phyloP scores from a whole-genome alignment of 345 rosid genomes.

The Boechera retrofracta region DNA sequence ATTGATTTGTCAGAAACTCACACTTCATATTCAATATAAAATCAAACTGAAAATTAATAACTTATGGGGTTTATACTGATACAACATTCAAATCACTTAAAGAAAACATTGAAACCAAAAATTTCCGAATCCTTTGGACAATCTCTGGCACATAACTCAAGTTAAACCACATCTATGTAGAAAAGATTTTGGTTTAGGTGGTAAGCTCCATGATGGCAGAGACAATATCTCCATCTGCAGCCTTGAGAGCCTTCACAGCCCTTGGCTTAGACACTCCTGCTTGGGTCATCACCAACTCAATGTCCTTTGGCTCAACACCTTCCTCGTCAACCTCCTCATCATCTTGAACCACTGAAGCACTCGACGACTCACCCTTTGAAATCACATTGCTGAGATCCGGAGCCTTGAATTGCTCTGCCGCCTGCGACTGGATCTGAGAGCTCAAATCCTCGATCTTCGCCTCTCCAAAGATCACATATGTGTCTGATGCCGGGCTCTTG shows the following conservation, averaged over 20 bases:
- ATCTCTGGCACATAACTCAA: constrained; percentile 49
- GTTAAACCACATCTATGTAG: constrained; percentile 34
- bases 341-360: constrained; percentile 56
- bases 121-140: constrained; percentile 1
- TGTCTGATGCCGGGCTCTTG: constrained; percentile 89
- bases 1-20: neutral
- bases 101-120: constrained; percentile 39
- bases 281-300: constrained; percentile 95
- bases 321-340: constrained; percentile 93
- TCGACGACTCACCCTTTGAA: constrained; percentile 72
- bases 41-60: constrained; percentile 31
- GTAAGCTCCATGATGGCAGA: constrained; percentile 95
- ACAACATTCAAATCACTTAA: constrained; percentile 44
- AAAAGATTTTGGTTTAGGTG: constrained; percentile 46
- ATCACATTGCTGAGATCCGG: constrained; percentile 68
- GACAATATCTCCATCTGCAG: constrained; percentile 82
- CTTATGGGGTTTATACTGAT: constrained; percentile 37
- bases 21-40: constrained; percentile 1
- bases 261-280: constrained; percentile 81
- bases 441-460: constrained; percentile 94
- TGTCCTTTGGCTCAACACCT: constrained; percentile 88
- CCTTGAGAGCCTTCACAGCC: constrained; percentile 84
- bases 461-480: constrained; percentile 85
- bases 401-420: constrained; percentile 88
- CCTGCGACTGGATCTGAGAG: constrained; percentile 86